phyloP scores from a whole-genome alignment of 495 filamentous ascomycete genomes.

The Aspergillus biplanus region DNA sequence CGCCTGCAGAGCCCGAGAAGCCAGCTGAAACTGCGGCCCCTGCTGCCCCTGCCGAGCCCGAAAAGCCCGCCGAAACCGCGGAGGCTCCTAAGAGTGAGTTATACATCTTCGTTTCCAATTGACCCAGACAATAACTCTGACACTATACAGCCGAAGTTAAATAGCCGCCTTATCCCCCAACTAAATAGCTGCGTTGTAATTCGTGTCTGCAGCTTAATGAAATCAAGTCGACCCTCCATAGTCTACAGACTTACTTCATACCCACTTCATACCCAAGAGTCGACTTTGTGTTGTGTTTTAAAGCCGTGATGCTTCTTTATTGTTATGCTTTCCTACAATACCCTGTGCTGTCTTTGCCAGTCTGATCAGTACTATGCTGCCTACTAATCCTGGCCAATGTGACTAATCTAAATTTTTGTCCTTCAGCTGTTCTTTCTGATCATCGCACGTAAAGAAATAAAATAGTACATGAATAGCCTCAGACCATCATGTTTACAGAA shows the following conservation, averaged over 20 bases:
- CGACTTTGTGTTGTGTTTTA: slow-evolving; percentile 16
- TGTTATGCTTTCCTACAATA: slow-evolving; percentile 19
- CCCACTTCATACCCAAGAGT: slow-evolving; percentile 29
- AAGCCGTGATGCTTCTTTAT: slow-evolving; percentile 14
- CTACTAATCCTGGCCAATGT: slow-evolving; percentile 1
- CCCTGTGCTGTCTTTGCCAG: slow-evolving; percentile 18
- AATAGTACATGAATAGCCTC: slow-evolving; percentile 5
- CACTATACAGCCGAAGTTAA: slow-evolving; percentile 10
- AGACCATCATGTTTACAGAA: neutral
- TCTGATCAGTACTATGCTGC: neutral
- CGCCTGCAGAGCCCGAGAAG: slow-evolving; percentile 8
- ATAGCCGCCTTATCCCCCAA: slow-evolving; percentile 17
- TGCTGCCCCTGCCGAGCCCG: slow-evolving; percentile 3
- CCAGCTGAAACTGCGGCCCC: slow-evolving; percentile 7
- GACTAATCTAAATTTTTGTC: neutral
- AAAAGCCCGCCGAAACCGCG: slow-evolving; percentile 13
- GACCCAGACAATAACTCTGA: slow-evolving; percentile 5
- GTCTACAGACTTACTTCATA: slow-evolving; percentile 1
- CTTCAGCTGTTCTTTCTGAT: neutral
- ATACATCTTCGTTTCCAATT: neutral
- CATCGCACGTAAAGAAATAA: slow-evolving; percentile 9
- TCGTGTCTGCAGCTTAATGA: neutral
- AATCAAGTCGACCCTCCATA: slow-evolving; percentile 5
- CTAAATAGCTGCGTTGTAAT: slow-evolving; percentile 4
- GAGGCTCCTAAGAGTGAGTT: slow-evolving; percentile 28